A percentile compares a stretch with the other conserved stretches of the same genome.
Conservation (phyloP, 2,329 filamentous ascomycete species). For the Diatrype stigma region DNA sequence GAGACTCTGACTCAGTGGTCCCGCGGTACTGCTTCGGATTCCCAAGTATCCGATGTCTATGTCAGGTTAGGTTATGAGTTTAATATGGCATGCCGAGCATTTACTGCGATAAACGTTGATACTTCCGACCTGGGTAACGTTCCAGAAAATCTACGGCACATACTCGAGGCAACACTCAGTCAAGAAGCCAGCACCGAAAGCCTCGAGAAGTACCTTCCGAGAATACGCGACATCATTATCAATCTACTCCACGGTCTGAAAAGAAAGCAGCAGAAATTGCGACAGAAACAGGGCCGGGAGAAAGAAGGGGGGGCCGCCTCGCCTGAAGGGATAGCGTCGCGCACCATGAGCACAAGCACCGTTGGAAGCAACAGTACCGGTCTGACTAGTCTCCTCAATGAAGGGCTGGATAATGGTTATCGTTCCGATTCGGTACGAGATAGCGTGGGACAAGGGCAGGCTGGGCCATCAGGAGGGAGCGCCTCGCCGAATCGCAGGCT, state of each 20-base stretch:
- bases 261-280: slow-evolving; percentile 88
- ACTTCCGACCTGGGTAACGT: slow-evolving; percentile 92
- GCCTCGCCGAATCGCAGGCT: slow-evolving; percentile 47
- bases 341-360: slow-evolving; percentile 57
- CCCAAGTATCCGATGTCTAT: slow-evolving; percentile 96
- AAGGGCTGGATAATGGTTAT: slow-evolving; percentile 54
- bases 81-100: slow-evolving; percentile 96
- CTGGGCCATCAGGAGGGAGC: slow-evolving; percentile 22
- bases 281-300: slow-evolving; percentile 58
- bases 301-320: slow-evolving; percentile 39
- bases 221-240: slow-evolving; percentile 97
- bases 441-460: slow-evolving; percentile 19
- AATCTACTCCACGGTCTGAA: slow-evolving; percentile 94
- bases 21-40: slow-evolving; percentile 83
- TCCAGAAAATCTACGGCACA: slow-evolving; percentile 81
- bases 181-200: slow-evolving; percentile 94
- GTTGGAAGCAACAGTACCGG: slow-evolving; percentile 54
- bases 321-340: slow-evolving; percentile 38
- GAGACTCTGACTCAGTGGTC: slow-evolving; percentile 99
- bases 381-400: slow-evolving; percentile 55
- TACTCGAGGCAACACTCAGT: slow-evolving; percentile 92
- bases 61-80: slow-evolving; percentile 97
- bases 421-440: slow-evolving; percentile 35
- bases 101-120: slow-evolving; percentile 94
- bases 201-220: slow-evolving; percentile 86